Evolutionary conservation across 148 eudicot genomes (phyloP).

Genomic region (Drosera capensis): DNA sequence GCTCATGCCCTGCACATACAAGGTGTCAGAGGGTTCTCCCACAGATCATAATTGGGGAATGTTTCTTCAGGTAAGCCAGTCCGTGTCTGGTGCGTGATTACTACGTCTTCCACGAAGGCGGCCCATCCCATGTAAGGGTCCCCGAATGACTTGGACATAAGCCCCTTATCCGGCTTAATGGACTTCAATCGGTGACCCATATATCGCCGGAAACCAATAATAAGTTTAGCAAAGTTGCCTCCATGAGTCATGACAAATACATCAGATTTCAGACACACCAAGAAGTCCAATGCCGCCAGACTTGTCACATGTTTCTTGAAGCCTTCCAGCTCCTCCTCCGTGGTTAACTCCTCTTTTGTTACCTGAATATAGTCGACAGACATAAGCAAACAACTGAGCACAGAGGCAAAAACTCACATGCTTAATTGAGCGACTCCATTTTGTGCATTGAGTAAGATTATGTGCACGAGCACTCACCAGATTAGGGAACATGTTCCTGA

Average conservation of each 20-base stretch:
- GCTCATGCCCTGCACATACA: slow-evolving; percentile 87
- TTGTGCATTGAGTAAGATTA: not conserved
- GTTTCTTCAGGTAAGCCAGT: slow-evolving; percentile 93
- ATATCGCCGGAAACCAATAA: slow-evolving; percentile 76
- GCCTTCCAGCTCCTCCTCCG: slow-evolving; percentile 69
- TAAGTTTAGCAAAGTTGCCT: slow-evolving; percentile 91
- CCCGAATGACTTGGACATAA: slow-evolving; percentile 90
- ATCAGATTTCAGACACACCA: slow-evolving; percentile 90
- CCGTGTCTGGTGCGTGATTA: slow-evolving; percentile 87
- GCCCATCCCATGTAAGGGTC: slow-evolving; percentile 99
- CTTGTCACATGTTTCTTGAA: slow-evolving; percentile 95
- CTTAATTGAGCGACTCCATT: not conserved
- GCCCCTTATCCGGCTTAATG: slow-evolving; percentile 93
- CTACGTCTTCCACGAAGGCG: slow-evolving; percentile 80
- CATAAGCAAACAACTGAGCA: slow-evolving; percentile 3
- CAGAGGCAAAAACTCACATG: not conserved
- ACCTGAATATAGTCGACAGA: too few species aligned
- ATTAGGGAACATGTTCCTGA: slow-evolving; percentile 97
- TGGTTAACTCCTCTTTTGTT: slow-evolving; percentile 84
- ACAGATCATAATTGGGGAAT: slow-evolving; percentile 86
- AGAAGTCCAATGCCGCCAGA: slow-evolving; percentile 87
- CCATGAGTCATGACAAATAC: slow-evolving; percentile 99
- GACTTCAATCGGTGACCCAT: slow-evolving; percentile 84
- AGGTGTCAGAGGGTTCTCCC: slow-evolving; percentile 97
- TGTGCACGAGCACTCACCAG: slow-evolving; percentile 39